A percentile compares a stretch with the other conserved stretches of the same genome.
phyloP scores from a whole-genome alignment of 306 rosid species.

The Mimosa pudica region DNA sequence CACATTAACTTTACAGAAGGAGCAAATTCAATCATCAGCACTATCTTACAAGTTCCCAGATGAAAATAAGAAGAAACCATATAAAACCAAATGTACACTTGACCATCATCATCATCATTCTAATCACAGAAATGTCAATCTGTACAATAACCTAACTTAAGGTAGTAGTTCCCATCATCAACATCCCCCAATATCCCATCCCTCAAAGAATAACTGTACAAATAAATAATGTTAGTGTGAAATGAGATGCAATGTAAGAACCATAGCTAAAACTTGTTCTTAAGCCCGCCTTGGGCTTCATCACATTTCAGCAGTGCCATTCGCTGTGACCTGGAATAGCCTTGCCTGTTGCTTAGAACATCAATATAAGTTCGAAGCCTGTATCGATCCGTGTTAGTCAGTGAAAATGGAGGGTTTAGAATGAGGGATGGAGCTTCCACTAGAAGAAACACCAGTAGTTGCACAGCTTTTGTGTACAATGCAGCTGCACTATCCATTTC shows the following conservation, averaged over 20 bases:
- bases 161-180: constrained; percentile 33
- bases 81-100: constrained; percentile 48
- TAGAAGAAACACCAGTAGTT: constrained; percentile 70
- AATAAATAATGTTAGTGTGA: constrained; percentile 54
- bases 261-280: constrained; percentile 42
- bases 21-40: not conserved
- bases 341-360: constrained; percentile 76
- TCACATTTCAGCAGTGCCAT: constrained; percentile 64
- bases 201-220: constrained; percentile 86
- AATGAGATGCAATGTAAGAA: constrained; percentile 31
- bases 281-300: constrained; percentile 56
- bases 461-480: constrained; percentile 74
- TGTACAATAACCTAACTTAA: constrained; percentile 42
- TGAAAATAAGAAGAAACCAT: constrained; percentile 7
- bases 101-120: constrained; percentile 48
- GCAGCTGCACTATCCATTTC: constrained; percentile 73
- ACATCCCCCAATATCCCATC: constrained; percentile 59
- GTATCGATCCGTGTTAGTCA: constrained; percentile 83
- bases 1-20: not conserved
- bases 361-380: constrained; percentile 83
- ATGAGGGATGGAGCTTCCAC: constrained; percentile 94
- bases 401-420: constrained; percentile 87
- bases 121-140: constrained; percentile 35
- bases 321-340: constrained; percentile 77
- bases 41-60: not conserved